Conservation (phyloP, 1,139 yeast species). For the Kluyveromyces sp. region DNA sequence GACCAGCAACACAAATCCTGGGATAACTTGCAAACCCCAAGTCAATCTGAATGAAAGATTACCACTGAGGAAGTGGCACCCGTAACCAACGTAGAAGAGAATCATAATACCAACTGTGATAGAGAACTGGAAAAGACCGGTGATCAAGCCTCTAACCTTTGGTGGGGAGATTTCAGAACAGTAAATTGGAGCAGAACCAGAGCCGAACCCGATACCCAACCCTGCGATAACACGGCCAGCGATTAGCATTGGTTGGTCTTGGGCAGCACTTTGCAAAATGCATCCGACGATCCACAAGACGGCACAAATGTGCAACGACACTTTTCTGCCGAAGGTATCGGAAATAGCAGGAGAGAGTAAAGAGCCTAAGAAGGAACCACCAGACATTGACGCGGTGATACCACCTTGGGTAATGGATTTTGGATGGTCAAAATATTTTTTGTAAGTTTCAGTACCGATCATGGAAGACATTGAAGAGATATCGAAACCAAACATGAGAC, state of each 20-base stretch:
- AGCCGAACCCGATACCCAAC: conserved; percentile 51
- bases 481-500: conserved; percentile 59
- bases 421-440: conserved; percentile 37
- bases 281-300: conserved; percentile 42
- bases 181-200: conserved; percentile 52
- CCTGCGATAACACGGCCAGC: conserved; percentile 50
- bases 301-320: conserved; percentile 42
- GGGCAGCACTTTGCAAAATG: conserved; percentile 36
- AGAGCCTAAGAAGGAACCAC: conserved; percentile 54
- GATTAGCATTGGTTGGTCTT: conserved; percentile 33
- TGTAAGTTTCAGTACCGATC: conserved; percentile 38
- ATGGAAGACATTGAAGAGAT: conserved; percentile 59
- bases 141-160: conserved; percentile 55
- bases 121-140: conserved; percentile 55
- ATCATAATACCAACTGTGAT: conserved; percentile 36
- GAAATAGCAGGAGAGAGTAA: conserved; percentile 42
- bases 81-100: conserved; percentile 54
- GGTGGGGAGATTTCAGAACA: conserved; percentile 59
- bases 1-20: conserved; percentile 40
- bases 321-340: conserved; percentile 54
- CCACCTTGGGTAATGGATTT: conserved; percentile 47
- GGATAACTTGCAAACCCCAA: conserved; percentile 49
- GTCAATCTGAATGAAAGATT: conserved; percentile 42
- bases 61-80: conserved; percentile 39
- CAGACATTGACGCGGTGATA: conserved; percentile 53